Base-by-base conservation (phyloP, 2,329 filamentous ascomycete genomes). In the Ciborinia camelliae region DNA sequence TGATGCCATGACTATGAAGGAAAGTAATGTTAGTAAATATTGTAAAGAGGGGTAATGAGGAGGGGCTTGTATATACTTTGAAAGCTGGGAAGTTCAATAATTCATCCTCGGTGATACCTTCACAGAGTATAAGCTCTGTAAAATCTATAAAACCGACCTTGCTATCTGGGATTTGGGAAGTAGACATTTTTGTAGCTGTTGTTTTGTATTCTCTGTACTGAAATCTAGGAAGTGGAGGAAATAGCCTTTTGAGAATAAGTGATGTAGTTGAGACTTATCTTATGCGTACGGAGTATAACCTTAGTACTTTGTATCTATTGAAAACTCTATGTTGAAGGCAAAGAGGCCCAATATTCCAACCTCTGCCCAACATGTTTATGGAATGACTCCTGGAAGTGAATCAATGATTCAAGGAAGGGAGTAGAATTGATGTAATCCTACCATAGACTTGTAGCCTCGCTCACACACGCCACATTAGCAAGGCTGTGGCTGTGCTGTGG, bases 71-170 rank as follows among this genome's bases (percentile, higher is more conserved):
- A 45, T 26, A 6, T 72, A 82, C 82, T 7, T 77, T 80, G 69
- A 84, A 84, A 0, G 82, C 81, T 4, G 75, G 75, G 68, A 84
- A 85, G 6, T 68, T 69, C 9, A 77, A 71, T 2, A 85, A 73
- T 62, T 81, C 77, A 0, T 80, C 73, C 58, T 79, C 72, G 0
- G 79, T 73, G n/a, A 84, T 76, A 3, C 78, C 80, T 0, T 77
- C 71, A 0, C 81, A 80, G 0, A 84, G 75, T 15, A 71, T 77
- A n/a, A n/a, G n/a, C n/a, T n/a, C n/a, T n/a, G n/a, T n/a, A n/a
- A n/a, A n/a, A n/a, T n/a, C n/a, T n/a, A n/a, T n/a, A 55, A 84
- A 76, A 5, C 76, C 74, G 62, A 83, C 54, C 60, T 74, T 69
- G 45, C 76, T 72, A 5, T 75, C 71, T 20, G 76, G 72, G 20